A percentile compares a stretch with the other conserved stretches of the same genome.
Conservation (phyloP, 176 grass and related monocot species). For the Chloris gayana region DNA sequence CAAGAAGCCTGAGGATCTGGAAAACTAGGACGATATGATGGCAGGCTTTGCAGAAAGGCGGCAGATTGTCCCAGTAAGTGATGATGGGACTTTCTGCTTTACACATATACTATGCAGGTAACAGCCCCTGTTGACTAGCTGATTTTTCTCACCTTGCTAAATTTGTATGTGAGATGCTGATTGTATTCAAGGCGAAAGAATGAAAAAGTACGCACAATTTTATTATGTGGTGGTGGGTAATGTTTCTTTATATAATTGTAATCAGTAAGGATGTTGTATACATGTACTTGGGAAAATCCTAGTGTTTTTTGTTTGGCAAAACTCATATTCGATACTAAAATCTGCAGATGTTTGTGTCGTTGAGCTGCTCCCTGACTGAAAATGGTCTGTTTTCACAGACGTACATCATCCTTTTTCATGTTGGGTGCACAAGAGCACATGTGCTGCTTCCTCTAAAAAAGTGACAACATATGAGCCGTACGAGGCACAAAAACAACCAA, state of each 20-base stretch:
- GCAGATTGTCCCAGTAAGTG: conserved; percentile 29
- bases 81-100: conserved; percentile 27
- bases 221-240: neutral
- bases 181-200: conserved; percentile 7
- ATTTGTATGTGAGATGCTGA: conserved; percentile 7
- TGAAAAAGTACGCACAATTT: conserved; percentile 21
- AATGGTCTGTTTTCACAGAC: neutral
- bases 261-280: conserved; percentile 3
- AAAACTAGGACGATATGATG: conserved; percentile 39
- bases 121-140: conserved; percentile 31
- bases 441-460: no score
- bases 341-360: neutral
- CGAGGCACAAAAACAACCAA: neutral
- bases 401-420: neutral
- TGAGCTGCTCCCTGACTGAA: neutral
- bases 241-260: neutral
- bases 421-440: neutral
- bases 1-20: conserved; percentile 19
- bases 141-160: conserved; percentile 16
- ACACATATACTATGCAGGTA: conserved; percentile 9
- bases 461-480: no score
- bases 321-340: neutral
- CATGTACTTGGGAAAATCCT: neutral
- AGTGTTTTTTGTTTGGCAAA: neutral
- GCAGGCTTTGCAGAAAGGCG: conserved; percentile 36